A percentile compares a stretch with the other conserved stretches of the same genome.
These are phyloP conservation scores for Linnemannia elongata DNA, from an alignment of 192 early-diverging fungal genomes.

Conservation along the genomic window DNA sequence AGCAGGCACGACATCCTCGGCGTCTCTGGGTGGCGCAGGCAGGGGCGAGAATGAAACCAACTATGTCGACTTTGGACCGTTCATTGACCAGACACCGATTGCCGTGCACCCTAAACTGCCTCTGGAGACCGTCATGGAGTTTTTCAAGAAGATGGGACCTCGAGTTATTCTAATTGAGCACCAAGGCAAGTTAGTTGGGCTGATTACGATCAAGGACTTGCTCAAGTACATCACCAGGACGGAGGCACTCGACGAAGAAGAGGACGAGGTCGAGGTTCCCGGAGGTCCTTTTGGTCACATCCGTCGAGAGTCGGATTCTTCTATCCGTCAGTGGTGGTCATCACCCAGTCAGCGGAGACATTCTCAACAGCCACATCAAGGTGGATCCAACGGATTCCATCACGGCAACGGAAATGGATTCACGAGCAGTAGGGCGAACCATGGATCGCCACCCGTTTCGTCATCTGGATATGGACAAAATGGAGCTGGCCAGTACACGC, in stretches of 20 bases:
- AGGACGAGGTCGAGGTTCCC: conserved; percentile 35
- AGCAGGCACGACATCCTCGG: neutral
- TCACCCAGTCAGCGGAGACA: neutral
- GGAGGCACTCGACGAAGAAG: conserved; percentile 57
- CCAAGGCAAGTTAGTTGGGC: conserved; percentile 71
- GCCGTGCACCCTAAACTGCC: conserved; percentile 77
- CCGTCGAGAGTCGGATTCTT: conserved; percentile 7
- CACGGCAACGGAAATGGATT: neutral
- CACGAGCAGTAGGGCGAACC: neutral
- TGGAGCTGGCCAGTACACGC: conserved; percentile 8
- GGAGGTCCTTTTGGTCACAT: neutral
- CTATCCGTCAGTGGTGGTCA: conserved; percentile 30
- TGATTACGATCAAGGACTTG: conserved; percentile 85
- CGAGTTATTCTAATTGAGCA: conserved; percentile 78
- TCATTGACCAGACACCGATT: conserved; percentile 77
- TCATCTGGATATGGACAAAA: conserved; percentile 4
- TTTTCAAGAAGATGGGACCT: conserved; percentile 89
- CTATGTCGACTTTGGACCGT: conserved; percentile 66
- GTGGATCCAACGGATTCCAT: neutral
- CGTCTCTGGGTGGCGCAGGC: neutral
- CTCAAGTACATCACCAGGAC: conserved; percentile 70
- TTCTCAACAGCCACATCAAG: neutral
- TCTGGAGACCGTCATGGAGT: conserved; percentile 81
- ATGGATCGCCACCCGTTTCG: neutral
- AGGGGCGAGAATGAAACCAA: conserved; percentile 51